Conservation (phyloP, 371 early-diverging fungal genomes). For the Syncephalastrum racemosum region DNA sequence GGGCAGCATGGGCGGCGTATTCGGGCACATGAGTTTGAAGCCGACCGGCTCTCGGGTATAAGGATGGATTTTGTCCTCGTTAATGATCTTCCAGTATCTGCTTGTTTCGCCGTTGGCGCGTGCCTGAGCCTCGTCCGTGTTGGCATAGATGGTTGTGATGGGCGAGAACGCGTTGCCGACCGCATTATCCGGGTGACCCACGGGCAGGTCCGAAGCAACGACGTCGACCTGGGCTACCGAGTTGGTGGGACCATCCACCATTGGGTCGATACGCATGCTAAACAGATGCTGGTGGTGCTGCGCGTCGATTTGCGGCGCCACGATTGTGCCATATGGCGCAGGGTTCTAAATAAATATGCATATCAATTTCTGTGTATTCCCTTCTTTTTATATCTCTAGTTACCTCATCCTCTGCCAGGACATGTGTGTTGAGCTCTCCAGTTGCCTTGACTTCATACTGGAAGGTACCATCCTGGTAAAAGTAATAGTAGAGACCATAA, state of each 20-base stretch:
- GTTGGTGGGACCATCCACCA: conserved; percentile 44
- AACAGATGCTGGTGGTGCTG: conserved; percentile 54
- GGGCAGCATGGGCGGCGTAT: conserved; percentile 37
- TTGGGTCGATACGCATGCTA: conserved; percentile 51
- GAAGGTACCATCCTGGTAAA: conserved; percentile 53
- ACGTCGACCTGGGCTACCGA: conserved; percentile 37
- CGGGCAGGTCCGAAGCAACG: conserved; percentile 29
- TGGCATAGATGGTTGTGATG: conserved; percentile 25
- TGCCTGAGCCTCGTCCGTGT: conserved; percentile 36
- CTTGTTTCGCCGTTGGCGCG: conserved; percentile 20
- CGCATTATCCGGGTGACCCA: conserved; percentile 43
- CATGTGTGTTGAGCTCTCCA: conserved; percentile 49
- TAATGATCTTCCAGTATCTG: conserved; percentile 46
- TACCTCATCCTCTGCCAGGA: conserved; percentile 46
- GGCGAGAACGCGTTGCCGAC: conserved; percentile 42
- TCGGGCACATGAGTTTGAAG: conserved; percentile 33
- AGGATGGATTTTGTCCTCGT: conserved; percentile 38
- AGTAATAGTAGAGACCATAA: conserved; percentile 54
- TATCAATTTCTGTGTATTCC: not conserved
- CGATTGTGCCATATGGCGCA: conserved; percentile 40
- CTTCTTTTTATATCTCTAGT: not conserved
- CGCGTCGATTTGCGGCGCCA: conserved; percentile 49
- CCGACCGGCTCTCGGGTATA: conserved; percentile 37
- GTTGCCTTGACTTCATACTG: conserved; percentile 56
- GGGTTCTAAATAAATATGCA: conserved; percentile 15